A percentile compares a stretch with the other conserved stretches of the same genome.
phyloP scores from a whole-genome alignment of 805 yeast genomes.

The Teunomyces pallodes region DNA sequence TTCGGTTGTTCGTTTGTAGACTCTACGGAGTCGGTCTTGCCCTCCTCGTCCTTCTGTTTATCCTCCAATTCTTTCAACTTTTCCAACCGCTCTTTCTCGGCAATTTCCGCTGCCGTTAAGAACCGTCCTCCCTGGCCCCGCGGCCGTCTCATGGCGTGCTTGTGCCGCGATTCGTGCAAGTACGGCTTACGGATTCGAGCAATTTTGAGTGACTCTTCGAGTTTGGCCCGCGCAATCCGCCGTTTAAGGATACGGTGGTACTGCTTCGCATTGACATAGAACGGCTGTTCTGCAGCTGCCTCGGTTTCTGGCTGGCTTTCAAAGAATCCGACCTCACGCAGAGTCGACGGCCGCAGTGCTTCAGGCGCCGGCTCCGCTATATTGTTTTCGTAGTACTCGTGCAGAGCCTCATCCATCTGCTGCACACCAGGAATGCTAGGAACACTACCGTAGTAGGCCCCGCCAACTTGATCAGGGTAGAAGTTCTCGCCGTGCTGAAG shows the following conservation, averaged over 20 bases:
- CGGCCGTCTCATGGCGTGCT: slow-evolving; percentile 98
- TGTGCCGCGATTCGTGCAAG: slow-evolving; percentile 93
- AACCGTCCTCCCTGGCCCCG: slow-evolving; percentile 99
- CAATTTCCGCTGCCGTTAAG: slow-evolving; percentile 78
- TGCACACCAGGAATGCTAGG: slow-evolving; percentile 1
- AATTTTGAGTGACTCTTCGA: slow-evolving; percentile 83
- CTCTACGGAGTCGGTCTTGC: too few relatives aligned
- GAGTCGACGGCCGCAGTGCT: slow-evolving; percentile 8
- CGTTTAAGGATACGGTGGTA: slow-evolving; percentile 92
- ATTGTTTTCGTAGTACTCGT: slow-evolving; percentile 3
- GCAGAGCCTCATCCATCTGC: slow-evolving; percentile 1
- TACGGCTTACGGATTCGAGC: slow-evolving; percentile 92
- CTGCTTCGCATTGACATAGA: slow-evolving; percentile 96
- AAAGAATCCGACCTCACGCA: slow-evolving; percentile 8
- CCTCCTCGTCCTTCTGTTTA: slow-evolving; percentile 11
- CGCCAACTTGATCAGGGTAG: neutral
- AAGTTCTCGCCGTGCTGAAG: neutral
- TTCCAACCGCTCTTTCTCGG: slow-evolving; percentile 42
- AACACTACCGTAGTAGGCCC: neutral
- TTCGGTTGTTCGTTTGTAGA: too few relatives aligned
- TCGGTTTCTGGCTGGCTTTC: slow-evolving; percentile 11
- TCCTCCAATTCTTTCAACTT: slow-evolving; percentile 35
- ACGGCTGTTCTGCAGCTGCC: slow-evolving; percentile 70
- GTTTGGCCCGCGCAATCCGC: slow-evolving; percentile 87
- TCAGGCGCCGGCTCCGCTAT: slow-evolving; percentile 10